Evolutionary conservation across 1,284 basidiomycete species (phyloP), one percentile per base, ranked within the genome.

Genomic region (Waitea zeae): DNA sequence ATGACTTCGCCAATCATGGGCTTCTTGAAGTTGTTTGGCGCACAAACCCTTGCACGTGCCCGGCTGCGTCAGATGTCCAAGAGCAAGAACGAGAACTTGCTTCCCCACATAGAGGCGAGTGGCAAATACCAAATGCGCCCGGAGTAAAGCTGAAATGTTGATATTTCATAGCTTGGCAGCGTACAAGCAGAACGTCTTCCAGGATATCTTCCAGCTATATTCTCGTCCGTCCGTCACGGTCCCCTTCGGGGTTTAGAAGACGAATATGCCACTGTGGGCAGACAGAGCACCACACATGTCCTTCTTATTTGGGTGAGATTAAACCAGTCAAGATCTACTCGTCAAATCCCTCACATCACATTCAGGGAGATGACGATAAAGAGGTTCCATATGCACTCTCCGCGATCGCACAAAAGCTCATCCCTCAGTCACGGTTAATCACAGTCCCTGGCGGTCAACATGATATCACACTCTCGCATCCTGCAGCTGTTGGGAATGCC

Each of bases 21-120:
- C 46, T 70, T 82, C 46, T 73, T 81, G 62, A 77, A 77, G 1
- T 72, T 73, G 2, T 74, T 74, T 0, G 45, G 78, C 7, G 59
- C 79, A 20, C 77, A 80, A 49, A 57, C 62, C 7, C 45, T 78
- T 11, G 61, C 74, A n/a, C n/a, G n/a, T n/a, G n/a, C n/a, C n/a
- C n/a, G n/a, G n/a, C n/a, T n/a, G n/a, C n/a, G n/a, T n/a, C n/a
- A n/a, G n/a, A n/a, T n/a, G n/a, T n/a, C n/a, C n/a, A n/a, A n/a
- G n/a, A n/a, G n/a, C n/a, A n/a, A n/a, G n/a, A n/a, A n/a, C n/a
- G n/a, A n/a, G n/a, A n/a, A n/a, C n/a, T n/a, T n/a, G n/a, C n/a
- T n/a, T n/a, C n/a, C n/a, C n/a, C n/a, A n/a, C n/a, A n/a, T n/a
- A n/a, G n/a, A n/a, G n/a, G n/a, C n/a, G n/a, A n/a, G n/a, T n/a